Conservation (phyloP, 2,329 filamentous ascomycete species). For the Sarocladium oryzae region DNA sequence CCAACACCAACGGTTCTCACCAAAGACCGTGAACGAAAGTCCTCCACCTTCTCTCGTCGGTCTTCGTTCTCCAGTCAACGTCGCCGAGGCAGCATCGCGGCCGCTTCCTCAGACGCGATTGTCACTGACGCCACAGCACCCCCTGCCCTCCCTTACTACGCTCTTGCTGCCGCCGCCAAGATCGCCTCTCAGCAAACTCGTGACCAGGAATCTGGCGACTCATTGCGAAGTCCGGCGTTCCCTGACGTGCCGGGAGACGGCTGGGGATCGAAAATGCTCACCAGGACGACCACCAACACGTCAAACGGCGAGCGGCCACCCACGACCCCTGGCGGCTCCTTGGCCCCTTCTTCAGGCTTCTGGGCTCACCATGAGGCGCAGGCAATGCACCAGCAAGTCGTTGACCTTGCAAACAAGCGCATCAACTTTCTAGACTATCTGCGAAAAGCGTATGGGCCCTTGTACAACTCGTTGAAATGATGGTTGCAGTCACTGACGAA, state of each 20-base stretch:
- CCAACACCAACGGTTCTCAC: background rate
- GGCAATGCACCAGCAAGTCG: slow-evolving; percentile 58
- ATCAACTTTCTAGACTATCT: slow-evolving; percentile 93
- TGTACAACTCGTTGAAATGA: background rate
- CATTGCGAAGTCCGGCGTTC: background rate
- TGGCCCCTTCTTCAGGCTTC: slow-evolving; percentile 8
- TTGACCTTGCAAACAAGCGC: slow-evolving; percentile 82
- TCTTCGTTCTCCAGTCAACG: slow-evolving; percentile 44
- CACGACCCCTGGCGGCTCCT: slow-evolving; percentile 13
- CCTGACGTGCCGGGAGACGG: slow-evolving; percentile 4
- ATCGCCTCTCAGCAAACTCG: slow-evolving; percentile 22
- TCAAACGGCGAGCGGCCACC: slow-evolving; percentile 18
- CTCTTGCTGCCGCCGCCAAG: slow-evolving; percentile 42
- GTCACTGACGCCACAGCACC: slow-evolving; percentile 41
- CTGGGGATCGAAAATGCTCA: slow-evolving; percentile 32
- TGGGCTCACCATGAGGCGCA: slow-evolving; percentile 40
- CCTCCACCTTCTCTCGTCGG: slow-evolving; percentile 47
- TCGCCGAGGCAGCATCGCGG: slow-evolving; percentile 29
- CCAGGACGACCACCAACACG: slow-evolving; percentile 31
- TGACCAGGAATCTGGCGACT: slow-evolving; percentile 10
- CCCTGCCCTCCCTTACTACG: slow-evolving; percentile 49
- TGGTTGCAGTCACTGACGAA: slow-evolving; percentile 6
- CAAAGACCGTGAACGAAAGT: slow-evolving; percentile 33
- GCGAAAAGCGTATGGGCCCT: slow-evolving; percentile 69
- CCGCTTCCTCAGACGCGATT: slow-evolving; percentile 22